Percentiles rank a stretch among this genome's conserved stretches.
phyloP scores from a whole-genome alignment of 495 filamentous ascomycete species.

The Aspergillus diversus region DNA sequence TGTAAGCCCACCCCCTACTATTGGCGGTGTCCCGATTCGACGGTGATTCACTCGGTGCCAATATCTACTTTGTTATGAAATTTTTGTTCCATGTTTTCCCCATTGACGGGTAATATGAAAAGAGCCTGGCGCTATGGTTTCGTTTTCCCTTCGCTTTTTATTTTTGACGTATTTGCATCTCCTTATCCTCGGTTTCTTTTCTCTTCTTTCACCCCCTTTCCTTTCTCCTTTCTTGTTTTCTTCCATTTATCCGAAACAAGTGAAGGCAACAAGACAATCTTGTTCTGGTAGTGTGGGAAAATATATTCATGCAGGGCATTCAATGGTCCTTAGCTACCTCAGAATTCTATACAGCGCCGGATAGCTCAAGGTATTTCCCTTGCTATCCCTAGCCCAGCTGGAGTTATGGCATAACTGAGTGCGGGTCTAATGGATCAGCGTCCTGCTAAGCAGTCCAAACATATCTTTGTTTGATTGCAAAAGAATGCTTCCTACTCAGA shows the following conservation, averaged over 20 bases:
- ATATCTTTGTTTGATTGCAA: constrained; percentile 8
- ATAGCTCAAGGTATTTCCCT: background rate
- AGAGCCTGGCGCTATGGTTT: constrained; percentile 49
- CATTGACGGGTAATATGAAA: constrained; percentile 38
- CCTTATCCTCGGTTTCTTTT: constrained; percentile 17
- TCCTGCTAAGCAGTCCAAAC: constrained; percentile 15
- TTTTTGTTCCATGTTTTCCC: constrained; percentile 20
- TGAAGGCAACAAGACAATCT: constrained; percentile 2
- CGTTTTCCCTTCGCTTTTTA: constrained; percentile 17
- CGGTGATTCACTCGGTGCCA: constrained; percentile 35
- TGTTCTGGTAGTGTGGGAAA: constrained; percentile 8
- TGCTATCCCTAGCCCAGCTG: background rate
- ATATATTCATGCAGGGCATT: constrained; percentile 12
- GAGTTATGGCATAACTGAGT: background rate
- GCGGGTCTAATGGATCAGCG: background rate
- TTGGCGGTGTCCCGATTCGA: constrained; percentile 68
- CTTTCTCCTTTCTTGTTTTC: constrained; percentile 1
- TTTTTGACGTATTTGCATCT: too few relatives aligned
- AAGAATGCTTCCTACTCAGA: constrained; percentile 10
- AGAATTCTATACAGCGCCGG: background rate
- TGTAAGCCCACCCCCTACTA: constrained; percentile 50
- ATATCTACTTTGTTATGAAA: constrained; percentile 16
- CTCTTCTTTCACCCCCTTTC: constrained; percentile 2
- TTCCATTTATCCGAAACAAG: background rate
- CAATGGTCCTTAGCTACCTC: constrained; percentile 9